Base-by-base conservation (phyloP, 805 yeast genomes). In the Kuraishia cidri region DNA sequence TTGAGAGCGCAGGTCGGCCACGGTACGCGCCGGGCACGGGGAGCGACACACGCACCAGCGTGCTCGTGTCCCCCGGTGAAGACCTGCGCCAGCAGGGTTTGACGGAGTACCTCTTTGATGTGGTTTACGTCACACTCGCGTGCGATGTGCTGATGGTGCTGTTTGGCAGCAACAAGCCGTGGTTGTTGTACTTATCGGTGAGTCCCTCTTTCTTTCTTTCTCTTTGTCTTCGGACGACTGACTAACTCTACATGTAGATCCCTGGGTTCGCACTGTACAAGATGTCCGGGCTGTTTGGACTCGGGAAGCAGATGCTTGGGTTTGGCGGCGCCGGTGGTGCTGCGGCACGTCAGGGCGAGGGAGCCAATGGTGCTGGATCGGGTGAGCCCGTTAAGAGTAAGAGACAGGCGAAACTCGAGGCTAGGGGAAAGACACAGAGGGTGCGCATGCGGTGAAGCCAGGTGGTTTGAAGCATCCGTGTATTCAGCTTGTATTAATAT, bases 81-180 rank as follows among this genome's bases (percentile, higher is more conserved):
- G 83, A 82, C 44, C 63, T 81, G 37, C 54, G 54, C 35, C 82
- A 72, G 38, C 47, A 54, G 3, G 92, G 92, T 0, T 59, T 82
- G 26, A 77, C 77, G 24, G 90, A 82, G 52, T 80, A 77, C 58
- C 57, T 80, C 63, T 77, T 77, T 47, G 92, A 82, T 47, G 51
- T 79, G 9, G 58, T 82, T 37, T 81, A 81, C 47, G 51, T 81
- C 29, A 79, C 87, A 3, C 66, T 79, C 67, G 43, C 69, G 14
- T 60, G 74, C 41, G 75, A 75, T 41, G 34, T 78, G 1, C 53
- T 78, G 32, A 69, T 75, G 60, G 43, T 72, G 5, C 15, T 72
- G 0, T 44, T 70, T 24, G 87, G 87, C 5, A 49, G 69, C 27
- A 71, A 71, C 48, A 64, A 66, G 46, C 74, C 72, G 6, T 83